Conservation (phyloP, 768 basidiomycete genomes). For the Cystofilobasidium macerans region DNA sequence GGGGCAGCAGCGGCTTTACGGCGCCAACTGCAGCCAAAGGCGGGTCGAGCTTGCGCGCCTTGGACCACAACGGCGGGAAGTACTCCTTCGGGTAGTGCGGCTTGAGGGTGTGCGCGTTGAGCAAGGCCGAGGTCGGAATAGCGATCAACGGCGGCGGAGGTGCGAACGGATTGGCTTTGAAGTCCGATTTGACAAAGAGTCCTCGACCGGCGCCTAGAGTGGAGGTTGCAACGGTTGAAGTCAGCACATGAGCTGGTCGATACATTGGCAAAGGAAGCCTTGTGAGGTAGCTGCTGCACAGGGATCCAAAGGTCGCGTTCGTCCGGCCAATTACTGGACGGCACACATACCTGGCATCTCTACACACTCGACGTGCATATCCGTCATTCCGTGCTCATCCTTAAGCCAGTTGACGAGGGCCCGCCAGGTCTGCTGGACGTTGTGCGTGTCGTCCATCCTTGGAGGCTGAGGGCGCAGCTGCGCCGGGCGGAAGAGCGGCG, state of each 20-base stretch:
- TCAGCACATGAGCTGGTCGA: too few relatives aligned
- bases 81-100: conserved; percentile 46
- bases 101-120: conserved; percentile 61
- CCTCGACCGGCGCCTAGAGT: conserved; percentile 21
- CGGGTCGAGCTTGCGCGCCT: conserved; percentile 1
- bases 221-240: background rate
- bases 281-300: too few relatives aligned
- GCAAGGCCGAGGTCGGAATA: conserved; percentile 57
- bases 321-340: too few relatives aligned
- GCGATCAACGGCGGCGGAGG: conserved; percentile 45
- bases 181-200: background rate
- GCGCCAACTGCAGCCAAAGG: background rate
- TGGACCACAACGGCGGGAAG: conserved; percentile 27
- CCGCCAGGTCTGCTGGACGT: background rate
- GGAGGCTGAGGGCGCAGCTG: too few relatives aligned
- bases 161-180: conserved; percentile 8
- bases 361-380: background rate
- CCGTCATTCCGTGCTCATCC: background rate
- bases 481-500: too few relatives aligned
- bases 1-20: conserved; percentile 33
- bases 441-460: background rate
- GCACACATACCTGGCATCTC: background rate
- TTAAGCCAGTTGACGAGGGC: background rate
- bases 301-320: too few relatives aligned
- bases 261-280: too few relatives aligned